Evolutionary conservation across 2,329 filamentous ascomycete species (phyloP).

Genomic region (Neopestalotiopsis clavispora): DNA sequence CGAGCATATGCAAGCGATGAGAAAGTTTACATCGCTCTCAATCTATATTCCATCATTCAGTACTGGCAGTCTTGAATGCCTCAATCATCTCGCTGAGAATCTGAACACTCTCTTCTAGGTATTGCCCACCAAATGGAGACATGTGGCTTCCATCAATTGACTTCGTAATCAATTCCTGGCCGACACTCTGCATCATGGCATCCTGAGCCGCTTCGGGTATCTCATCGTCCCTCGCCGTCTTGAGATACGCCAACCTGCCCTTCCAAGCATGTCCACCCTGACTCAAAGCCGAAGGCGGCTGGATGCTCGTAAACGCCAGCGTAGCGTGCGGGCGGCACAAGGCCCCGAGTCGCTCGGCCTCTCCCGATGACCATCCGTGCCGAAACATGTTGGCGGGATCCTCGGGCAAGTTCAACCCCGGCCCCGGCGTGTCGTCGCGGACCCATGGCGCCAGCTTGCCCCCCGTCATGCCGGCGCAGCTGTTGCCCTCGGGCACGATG

Average conservation of each 20-base stretch:
- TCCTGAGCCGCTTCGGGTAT: neutral
- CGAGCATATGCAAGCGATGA: no score
- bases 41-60: neutral
- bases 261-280: neutral
- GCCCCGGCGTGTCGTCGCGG: neutral
- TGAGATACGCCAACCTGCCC: neutral
- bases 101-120: neutral
- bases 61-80: neutral
- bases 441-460: neutral
- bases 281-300: neutral
- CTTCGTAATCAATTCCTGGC: neutral
- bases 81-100: neutral
- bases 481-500: neutral
- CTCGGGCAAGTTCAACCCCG: neutral
- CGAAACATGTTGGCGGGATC: slow-evolving; percentile 1
- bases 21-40: neutral
- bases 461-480: slow-evolving; percentile 5
- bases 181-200: neutral
- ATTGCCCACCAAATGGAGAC: slow-evolving; percentile 6
- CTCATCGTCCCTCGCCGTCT: neutral
- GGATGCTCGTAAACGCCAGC: neutral
- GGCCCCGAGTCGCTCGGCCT: neutral
- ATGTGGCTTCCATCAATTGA: neutral
- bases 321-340: slow-evolving; percentile 1
- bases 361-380: neutral